A percentile compares a stretch with the other conserved stretches of the same genome.
phyloP scores from a whole-genome alignment of 2,329 filamentous ascomycete species.

The Albophoma yamanashiensis region DNA sequence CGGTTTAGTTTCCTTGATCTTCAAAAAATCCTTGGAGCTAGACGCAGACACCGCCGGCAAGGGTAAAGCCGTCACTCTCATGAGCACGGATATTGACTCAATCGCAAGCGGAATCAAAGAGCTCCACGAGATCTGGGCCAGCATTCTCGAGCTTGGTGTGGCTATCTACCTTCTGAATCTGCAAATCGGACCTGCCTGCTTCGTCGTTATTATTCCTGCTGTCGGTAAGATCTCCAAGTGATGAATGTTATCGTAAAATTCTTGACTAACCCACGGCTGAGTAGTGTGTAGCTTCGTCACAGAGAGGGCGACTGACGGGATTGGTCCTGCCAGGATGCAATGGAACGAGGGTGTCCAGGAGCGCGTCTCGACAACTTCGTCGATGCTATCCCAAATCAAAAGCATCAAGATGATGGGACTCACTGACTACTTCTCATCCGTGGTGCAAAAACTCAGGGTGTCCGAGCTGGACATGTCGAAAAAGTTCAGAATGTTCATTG shows the following conservation, averaged over 20 bases:
- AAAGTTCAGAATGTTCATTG: too few species aligned
- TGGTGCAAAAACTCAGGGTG: too few species aligned
- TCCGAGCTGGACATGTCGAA: too few species aligned
- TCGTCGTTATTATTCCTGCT: background rate
- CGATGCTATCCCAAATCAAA: background rate
- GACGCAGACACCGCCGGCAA: background rate
- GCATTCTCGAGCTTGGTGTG: background rate
- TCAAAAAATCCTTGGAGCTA: background rate
- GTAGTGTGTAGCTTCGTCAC: too few species aligned
- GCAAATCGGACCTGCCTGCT: background rate
- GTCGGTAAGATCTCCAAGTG: background rate
- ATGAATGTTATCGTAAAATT: too few species aligned
- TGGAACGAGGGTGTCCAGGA: background rate
- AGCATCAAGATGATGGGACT: background rate
- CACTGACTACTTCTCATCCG: background rate
- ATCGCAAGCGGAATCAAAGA: background rate
- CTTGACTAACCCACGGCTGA: too few species aligned
- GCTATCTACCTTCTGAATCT: background rate
- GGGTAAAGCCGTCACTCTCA: background rate
- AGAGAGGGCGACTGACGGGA: background rate
- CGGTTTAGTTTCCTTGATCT: background rate
- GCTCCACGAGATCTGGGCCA: background rate
- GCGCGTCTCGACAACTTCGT: background rate
- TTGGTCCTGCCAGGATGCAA: background rate
- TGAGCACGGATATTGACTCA: background rate